phyloP scores from a whole-genome alignment of 306 rosid genomes.

The Rubus idaeus region DNA sequence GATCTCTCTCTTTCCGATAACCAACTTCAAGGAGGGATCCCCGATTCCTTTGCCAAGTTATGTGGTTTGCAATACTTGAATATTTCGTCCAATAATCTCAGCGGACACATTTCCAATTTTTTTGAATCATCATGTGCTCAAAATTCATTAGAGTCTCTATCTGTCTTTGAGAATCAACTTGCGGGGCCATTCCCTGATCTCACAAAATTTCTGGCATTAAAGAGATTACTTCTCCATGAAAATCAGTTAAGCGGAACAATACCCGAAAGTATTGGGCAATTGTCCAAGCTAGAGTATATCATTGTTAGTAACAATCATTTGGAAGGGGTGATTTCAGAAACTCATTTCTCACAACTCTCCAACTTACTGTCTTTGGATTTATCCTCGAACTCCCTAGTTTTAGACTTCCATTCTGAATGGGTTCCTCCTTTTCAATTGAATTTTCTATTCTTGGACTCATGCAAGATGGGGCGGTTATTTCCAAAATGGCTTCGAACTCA shows the following conservation, averaged over 20 bases:
- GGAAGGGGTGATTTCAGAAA: not conserved
- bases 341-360: not conserved
- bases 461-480: not conserved
- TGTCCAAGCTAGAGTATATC: not conserved
- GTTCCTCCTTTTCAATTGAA: not conserved
- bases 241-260: not conserved
- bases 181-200: no score
- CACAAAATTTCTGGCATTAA: not conserved
- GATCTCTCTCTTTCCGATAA: not conserved
- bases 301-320: not conserved
- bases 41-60: not conserved
- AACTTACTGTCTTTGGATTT: fast-evolving
- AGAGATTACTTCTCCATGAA: not conserved
- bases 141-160: not conserved
- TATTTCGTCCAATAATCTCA: not conserved
- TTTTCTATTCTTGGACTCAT: not conserved
- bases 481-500: constrained; percentile 28
- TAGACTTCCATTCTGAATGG: not conserved
- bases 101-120: not conserved
- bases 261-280: not conserved
- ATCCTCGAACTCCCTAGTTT: not conserved
- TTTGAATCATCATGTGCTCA: not conserved
- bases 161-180: no score
- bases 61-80: not conserved
- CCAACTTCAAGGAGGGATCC: not conserved